Evolutionary conservation across 306 rosid species (phyloP).

Genomic region (Cicer arietinum): DNA sequence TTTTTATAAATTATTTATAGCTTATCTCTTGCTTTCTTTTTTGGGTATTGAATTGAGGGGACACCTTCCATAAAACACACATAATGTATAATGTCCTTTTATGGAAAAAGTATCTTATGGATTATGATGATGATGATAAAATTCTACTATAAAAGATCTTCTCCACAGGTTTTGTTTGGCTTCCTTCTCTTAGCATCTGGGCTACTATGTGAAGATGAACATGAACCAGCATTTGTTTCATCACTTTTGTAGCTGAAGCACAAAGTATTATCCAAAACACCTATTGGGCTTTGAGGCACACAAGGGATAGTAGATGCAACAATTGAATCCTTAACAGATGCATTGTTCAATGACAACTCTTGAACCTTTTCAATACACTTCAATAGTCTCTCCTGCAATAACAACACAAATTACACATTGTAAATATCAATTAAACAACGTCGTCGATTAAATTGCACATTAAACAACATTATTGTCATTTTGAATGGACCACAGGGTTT

Average conservation of each 20-base stretch:
- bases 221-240: constrained; percentile 71
- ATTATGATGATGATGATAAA: constrained; percentile 35
- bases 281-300: constrained; percentile 81
- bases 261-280: constrained; percentile 75
- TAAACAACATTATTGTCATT: neutral
- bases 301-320: constrained; percentile 51
- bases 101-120: constrained; percentile 45
- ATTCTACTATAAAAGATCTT: constrained; percentile 56
- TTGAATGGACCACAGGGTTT: constrained; percentile 47
- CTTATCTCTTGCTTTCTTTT: constrained; percentile 33
- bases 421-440: neutral
- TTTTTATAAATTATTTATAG: constrained; percentile 30
- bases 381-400: constrained; percentile 75
- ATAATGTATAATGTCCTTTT: constrained; percentile 45
- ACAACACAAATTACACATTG: constrained; percentile 27
- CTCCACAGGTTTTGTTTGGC: constrained; percentile 73
- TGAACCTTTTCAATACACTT: constrained; percentile 65
- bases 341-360: constrained; percentile 45
- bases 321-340: constrained; percentile 44
- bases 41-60: constrained; percentile 34
- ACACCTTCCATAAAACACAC: constrained; percentile 52
- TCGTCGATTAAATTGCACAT: neutral
- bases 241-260: constrained; percentile 87
- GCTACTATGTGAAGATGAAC: constrained; percentile 62
- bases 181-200: constrained; percentile 86